A percentile compares a stretch with the other conserved stretches of the same genome.
Evolutionary conservation across 1,284 basidiomycete genomes (phyloP).

Genomic region (Jaminaea rosea): DNA sequence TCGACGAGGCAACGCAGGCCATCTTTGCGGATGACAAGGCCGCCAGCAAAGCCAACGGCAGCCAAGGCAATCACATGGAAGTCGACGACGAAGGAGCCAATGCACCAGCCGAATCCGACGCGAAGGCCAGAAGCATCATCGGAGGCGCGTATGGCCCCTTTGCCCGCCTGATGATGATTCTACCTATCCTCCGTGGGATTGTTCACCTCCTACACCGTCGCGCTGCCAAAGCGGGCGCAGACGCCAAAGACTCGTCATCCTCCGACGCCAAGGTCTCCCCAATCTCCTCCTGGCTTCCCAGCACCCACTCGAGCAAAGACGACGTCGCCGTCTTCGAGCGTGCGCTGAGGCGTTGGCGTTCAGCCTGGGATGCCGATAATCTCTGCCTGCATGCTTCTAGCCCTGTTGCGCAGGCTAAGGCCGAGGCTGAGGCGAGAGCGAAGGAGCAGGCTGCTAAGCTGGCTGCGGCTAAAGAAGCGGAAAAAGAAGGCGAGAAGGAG

Average conservation of each 20-base stretch:
- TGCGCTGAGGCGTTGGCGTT: conserved; percentile 29
- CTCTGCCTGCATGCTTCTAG: conserved; percentile 25
- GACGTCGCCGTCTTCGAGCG: conserved; percentile 21
- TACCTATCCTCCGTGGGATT: conserved; percentile 35
- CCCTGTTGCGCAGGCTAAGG: conserved; percentile 4
- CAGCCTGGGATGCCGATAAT: conserved; percentile 28
- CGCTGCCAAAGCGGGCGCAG: conserved; percentile 13
- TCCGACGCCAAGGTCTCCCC: conserved; percentile 20
- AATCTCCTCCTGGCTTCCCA: conserved; percentile 14
- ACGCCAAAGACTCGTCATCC: no score
- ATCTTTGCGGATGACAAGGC: conserved; percentile 9
- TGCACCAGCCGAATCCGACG: no score
- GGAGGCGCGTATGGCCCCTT: conserved; percentile 29
- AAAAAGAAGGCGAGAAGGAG: background rate
- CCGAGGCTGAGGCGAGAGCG: conserved; percentile 7
- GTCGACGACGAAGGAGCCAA: no score
- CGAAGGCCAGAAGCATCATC: conserved; percentile 7
- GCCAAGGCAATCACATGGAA: no score
- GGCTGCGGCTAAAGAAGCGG: background rate
- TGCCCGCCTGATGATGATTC: conserved; percentile 26
- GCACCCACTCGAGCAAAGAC: conserved; percentile 6
- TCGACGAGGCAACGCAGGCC: conserved; percentile 26
- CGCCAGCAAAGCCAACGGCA: background rate
- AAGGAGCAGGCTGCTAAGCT: no score
- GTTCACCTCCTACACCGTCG: conserved; percentile 32